A percentile compares a stretch with the other conserved stretches of the same genome.
phyloP scores from a whole-genome alignment of 1,139 yeast species.

The Sugiyamaella pinicola region DNA sequence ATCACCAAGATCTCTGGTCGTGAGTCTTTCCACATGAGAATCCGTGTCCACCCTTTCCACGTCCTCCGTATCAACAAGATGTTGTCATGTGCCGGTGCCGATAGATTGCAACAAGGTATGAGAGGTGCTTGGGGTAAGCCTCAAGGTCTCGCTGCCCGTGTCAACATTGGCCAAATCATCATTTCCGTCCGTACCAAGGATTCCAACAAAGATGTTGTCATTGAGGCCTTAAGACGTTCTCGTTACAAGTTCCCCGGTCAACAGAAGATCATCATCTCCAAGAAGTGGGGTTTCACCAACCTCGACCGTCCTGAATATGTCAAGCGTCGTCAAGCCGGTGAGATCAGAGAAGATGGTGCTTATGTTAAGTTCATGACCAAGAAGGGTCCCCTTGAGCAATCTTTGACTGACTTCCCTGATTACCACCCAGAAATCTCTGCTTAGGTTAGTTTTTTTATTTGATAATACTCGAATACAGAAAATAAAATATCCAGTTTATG shows the following conservation, averaged over 20 bases:
- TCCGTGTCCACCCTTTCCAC: constrained; percentile 99
- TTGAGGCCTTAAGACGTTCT: constrained; percentile 99
- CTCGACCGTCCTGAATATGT: constrained; percentile 97
- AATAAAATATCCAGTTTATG: background rate
- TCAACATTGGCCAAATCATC: constrained; percentile 96
- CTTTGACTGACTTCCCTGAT: constrained; percentile 95
- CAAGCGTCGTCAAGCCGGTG: constrained; percentile 92
- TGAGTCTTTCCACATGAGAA: constrained; percentile 99
- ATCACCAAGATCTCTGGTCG: constrained; percentile 97
- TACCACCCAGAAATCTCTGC: constrained; percentile 42
- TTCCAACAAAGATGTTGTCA: constrained; percentile 93
- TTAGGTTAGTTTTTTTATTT: constrained; percentile 9
- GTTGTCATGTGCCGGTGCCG: constrained; percentile 99
- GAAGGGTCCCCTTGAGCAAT: constrained; percentile 92
- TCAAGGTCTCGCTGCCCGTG: constrained; percentile 99
- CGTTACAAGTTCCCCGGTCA: constrained; percentile 99
- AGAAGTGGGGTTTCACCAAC: constrained; percentile 99
- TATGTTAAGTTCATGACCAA: constrained; percentile 96
- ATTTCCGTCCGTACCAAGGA: constrained; percentile 99
- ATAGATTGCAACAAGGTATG: constrained; percentile 99
- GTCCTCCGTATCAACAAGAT: constrained; percentile 99
- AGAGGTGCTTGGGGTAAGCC: constrained; percentile 99
- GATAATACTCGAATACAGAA: background rate
- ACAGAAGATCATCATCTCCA: constrained; percentile 97
- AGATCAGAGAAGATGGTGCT: constrained; percentile 99